Percentiles rank a stretch among this genome's conserved stretches.
phyloP scores from a whole-genome alignment of 31 red algal genomes.

The Endocladia muricata region DNA sequence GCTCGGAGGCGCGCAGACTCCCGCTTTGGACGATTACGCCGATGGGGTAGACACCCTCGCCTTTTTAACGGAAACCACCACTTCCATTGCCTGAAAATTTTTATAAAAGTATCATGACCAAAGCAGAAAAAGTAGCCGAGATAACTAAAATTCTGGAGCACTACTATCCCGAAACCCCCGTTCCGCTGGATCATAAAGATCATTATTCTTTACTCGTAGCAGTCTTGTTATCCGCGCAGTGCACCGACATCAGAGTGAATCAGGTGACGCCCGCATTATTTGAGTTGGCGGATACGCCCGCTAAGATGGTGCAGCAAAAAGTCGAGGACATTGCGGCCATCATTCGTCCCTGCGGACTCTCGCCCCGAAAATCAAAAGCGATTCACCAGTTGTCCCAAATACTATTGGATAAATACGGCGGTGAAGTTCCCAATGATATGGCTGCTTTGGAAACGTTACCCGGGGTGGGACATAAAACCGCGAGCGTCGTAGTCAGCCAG shows the following conservation, averaged over 20 bases:
- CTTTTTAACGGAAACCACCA: too few relatives aligned
- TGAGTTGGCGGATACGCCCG: conserved; percentile 18
- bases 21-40: too few relatives aligned
- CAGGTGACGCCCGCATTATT: conserved; percentile 57
- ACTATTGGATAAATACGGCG: background rate
- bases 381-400: conserved; percentile 13
- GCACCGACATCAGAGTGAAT: conserved; percentile 54
- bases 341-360: conserved; percentile 49
- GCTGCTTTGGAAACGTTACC: conserved; percentile 43
- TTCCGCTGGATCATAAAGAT: conserved; percentile 44
- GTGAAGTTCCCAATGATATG: conserved; percentile 33
- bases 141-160: conserved; percentile 21
- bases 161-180: conserved; percentile 25
- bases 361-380: conserved; percentile 26
- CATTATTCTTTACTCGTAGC: conserved; percentile 58
- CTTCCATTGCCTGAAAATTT: too few relatives aligned
- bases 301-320: conserved; percentile 1
- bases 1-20: too few relatives aligned
- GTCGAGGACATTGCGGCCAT: conserved; percentile 20
- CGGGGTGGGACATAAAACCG: conserved; percentile 71
- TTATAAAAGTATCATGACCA: background rate
- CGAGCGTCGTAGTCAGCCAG: conserved; percentile 49
- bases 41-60: too few relatives aligned
- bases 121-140: conserved; percentile 3
- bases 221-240: conserved; percentile 59